phyloP scores from a whole-genome alignment of 371 early-diverging fungal genomes.

The Mucor sp. region DNA sequence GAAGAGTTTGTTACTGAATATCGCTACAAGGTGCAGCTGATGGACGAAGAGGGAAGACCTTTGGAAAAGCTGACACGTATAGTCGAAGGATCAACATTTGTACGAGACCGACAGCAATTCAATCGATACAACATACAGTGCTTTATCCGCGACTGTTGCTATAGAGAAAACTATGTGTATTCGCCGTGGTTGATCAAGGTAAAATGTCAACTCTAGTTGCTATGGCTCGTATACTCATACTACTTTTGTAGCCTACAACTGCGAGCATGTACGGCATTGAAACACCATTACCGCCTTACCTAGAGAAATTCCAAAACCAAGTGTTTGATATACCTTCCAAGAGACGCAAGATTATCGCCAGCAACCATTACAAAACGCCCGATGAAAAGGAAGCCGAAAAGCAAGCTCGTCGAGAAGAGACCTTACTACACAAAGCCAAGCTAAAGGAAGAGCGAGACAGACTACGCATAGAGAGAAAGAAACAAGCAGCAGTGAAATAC shows the following conservation, averaged over 20 bases:
- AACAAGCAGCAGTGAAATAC: slow-evolving; percentile 55
- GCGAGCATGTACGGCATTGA: slow-evolving; percentile 53
- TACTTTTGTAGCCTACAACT: slow-evolving; percentile 43
- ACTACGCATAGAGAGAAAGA: slow-evolving; percentile 34
- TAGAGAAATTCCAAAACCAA: slow-evolving; percentile 46
- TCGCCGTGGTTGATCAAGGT: slow-evolving; percentile 76
- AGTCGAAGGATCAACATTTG: slow-evolving; percentile 17
- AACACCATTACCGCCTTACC: slow-evolving; percentile 45
- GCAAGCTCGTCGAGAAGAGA: slow-evolving; percentile 48
- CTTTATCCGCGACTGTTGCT: slow-evolving; percentile 68
- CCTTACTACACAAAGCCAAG: slow-evolving; percentile 33
- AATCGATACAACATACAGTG: slow-evolving; percentile 62
- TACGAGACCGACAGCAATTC: slow-evolving; percentile 47
- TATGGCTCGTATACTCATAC: background rate
- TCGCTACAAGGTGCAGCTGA: slow-evolving; percentile 37
- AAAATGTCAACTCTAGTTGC: background rate
- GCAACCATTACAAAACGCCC: slow-evolving; percentile 16
- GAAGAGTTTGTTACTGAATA: slow-evolving; percentile 1
- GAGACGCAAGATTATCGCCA: slow-evolving; percentile 19
- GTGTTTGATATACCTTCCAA: slow-evolving; percentile 31
- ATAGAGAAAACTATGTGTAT: slow-evolving; percentile 63
- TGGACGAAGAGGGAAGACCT: slow-evolving; percentile 32
- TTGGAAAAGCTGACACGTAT: slow-evolving; percentile 34
- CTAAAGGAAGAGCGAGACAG: slow-evolving; percentile 33
- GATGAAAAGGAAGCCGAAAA: slow-evolving; percentile 44